A percentile compares a stretch with the other conserved stretches of the same genome.
Conservation (phyloP, 192 early-diverging fungal species). For the Umbelopsis isabellina region DNA sequence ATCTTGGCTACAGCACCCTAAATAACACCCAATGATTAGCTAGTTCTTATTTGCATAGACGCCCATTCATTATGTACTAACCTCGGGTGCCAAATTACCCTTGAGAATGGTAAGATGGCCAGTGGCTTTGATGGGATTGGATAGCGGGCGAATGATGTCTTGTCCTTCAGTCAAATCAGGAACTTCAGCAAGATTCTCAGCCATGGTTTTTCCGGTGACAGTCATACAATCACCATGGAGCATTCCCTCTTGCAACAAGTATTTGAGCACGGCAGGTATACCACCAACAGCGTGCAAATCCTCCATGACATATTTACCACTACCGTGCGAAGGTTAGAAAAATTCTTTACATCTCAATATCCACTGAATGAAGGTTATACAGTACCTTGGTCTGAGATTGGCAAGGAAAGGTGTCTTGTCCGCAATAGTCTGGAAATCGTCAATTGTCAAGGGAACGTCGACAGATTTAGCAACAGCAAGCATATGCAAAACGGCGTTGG, state of each 20-base stretch:
- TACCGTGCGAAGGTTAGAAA: slow-evolving; percentile 27
- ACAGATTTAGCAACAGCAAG: slow-evolving; percentile 86
- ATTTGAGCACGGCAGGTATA: slow-evolving; percentile 93
- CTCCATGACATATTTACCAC: slow-evolving; percentile 98
- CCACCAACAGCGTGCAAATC: slow-evolving; percentile 93
- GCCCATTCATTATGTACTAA: not conserved
- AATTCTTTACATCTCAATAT: not conserved
- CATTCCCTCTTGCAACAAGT: slow-evolving; percentile 80
- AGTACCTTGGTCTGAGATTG: slow-evolving; percentile 85
- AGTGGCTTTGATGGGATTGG: slow-evolving; percentile 88
- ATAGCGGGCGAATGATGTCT: slow-evolving; percentile 82
- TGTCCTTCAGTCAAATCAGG: slow-evolving; percentile 81
- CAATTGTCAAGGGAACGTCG: slow-evolving; percentile 80
- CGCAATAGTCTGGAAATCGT: slow-evolving; percentile 93
- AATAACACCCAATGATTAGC: not conserved
- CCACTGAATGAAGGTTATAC: not conserved
- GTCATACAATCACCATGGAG: slow-evolving; percentile 91
- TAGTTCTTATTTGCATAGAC: not conserved
- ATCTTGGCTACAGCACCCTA: slow-evolving; percentile 95
- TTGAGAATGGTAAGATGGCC: slow-evolving; percentile 94
- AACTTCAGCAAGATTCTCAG: slow-evolving; percentile 83
- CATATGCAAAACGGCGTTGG: slow-evolving; percentile 95
- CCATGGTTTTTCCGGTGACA: slow-evolving; percentile 95
- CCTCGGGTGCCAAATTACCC: slow-evolving; percentile 92
- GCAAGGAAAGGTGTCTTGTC: slow-evolving; percentile 92